phyloP scores from a whole-genome alignment of 495 filamentous ascomycete species.

The Tuber calosporum region DNA sequence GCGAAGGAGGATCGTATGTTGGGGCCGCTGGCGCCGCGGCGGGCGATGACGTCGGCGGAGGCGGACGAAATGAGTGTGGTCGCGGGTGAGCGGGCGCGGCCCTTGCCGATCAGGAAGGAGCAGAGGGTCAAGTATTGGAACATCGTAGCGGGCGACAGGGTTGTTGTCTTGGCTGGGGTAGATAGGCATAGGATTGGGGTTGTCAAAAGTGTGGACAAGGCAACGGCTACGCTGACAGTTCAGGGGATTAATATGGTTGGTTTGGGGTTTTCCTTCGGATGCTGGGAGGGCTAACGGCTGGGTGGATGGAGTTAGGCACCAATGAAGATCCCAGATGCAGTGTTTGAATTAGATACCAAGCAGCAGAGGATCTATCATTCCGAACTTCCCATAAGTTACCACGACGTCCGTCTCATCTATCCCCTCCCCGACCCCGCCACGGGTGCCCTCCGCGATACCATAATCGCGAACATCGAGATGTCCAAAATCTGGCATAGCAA shows the following conservation, averaged over 20 bases:
- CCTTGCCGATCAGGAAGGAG: conserved; percentile 45
- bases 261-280: conserved; percentile 15
- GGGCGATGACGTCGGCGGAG: conserved; percentile 47
- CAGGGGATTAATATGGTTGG: conserved; percentile 63
- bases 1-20: conserved; percentile 65
- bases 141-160: conserved; percentile 63
- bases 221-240: conserved; percentile 54
- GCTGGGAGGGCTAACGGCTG: not conserved
- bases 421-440: conserved; percentile 59
- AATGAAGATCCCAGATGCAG: conserved; percentile 50
- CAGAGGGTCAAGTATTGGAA: conserved; percentile 54
- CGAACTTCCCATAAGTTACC: conserved; percentile 54
- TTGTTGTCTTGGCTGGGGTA: conserved; percentile 65
- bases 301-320: conserved; percentile 23
- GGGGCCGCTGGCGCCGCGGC: conserved; percentile 66
- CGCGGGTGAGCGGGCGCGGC: conserved; percentile 43
- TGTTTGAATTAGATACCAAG: conserved; percentile 44
- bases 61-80: conserved; percentile 53
- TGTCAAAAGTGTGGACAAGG: conserved; percentile 53
- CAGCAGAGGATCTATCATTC: conserved; percentile 40
- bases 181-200: conserved; percentile 75
- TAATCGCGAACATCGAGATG: conserved; percentile 61
- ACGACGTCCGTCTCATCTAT: conserved; percentile 70
- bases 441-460: conserved; percentile 58
- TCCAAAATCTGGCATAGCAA: conserved; percentile 46